A percentile compares a stretch with the other conserved stretches of the same genome.
Evolutionary conservation across 306 rosid species (phyloP).

Genomic region (Crotalaria pallida): DNA sequence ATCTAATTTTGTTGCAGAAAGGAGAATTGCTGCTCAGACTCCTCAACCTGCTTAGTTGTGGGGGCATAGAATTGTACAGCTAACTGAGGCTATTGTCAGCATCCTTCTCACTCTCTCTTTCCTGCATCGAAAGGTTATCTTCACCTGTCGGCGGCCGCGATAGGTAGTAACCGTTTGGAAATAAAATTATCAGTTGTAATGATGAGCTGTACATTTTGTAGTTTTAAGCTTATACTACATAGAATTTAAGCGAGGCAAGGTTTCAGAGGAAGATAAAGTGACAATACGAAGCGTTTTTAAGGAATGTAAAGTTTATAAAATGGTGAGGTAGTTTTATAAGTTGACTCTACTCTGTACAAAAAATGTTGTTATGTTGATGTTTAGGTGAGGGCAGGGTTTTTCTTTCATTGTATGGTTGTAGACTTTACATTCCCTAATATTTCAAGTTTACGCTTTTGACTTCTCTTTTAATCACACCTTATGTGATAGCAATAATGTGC

Average conservation of each 20-base stretch:
- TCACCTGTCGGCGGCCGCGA: slow-evolving; percentile 21
- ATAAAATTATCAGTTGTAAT: slow-evolving; percentile 69
- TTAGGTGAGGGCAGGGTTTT: slow-evolving; percentile 50
- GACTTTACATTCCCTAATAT: slow-evolving; percentile 35
- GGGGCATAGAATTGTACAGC: slow-evolving; percentile 90
- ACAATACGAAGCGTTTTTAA: slow-evolving; percentile 51
- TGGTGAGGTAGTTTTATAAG: slow-evolving; percentile 55
- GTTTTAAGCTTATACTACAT: slow-evolving; percentile 72
- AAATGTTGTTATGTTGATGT: slow-evolving; percentile 63
- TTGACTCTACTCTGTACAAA: slow-evolving; percentile 77
- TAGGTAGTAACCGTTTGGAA: slow-evolving; percentile 40
- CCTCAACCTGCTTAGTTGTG: slow-evolving; percentile 63
- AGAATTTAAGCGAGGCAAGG: slow-evolving; percentile 52
- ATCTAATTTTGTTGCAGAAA: slow-evolving; percentile 50
- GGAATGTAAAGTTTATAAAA: slow-evolving; percentile 60
- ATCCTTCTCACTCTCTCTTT: slow-evolving; percentile 37
- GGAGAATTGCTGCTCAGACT: slow-evolving; percentile 95
- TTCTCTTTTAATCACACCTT: neutral
- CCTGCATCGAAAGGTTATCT: slow-evolving; percentile 39
- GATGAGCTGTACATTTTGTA: slow-evolving; percentile 89
- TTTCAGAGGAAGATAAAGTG: slow-evolving; percentile 55
- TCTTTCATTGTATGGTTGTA: slow-evolving; percentile 43
- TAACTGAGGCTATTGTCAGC: slow-evolving; percentile 84
- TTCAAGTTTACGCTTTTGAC: slow-evolving; percentile 5
- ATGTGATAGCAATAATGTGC: neutral